Evolutionary conservation across 169 alveolate genomes (phyloP), one percentile per base, ranked within the genome.

Genomic region (Eimeria sp.): DNA sequence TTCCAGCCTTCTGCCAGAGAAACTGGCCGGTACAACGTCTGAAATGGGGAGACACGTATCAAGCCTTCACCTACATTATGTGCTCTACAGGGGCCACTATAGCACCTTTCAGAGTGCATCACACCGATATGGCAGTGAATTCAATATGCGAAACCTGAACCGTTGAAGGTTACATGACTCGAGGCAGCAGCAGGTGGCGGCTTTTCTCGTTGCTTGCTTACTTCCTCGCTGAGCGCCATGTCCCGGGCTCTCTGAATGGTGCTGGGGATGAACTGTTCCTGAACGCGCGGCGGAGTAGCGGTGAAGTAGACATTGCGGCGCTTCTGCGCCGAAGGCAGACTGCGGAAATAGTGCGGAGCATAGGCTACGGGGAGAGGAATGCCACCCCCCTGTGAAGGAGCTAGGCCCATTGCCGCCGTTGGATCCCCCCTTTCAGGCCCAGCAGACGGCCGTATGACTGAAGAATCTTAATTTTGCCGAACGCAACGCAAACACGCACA

Each of bases 351-450:
- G 27, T 86, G 93, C 40, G 93, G 93, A 18, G 93, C 93, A 40
- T 86, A 86, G 20, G 93, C 93, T 14, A 86, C 93, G n/a, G 93
- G 93, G 27, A 40, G 80, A 9, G 93, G 93, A 43, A 86, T 86
- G n/a, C 93, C 93, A 40, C 93, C 93, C 58, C 93, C 93, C 72
- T 86, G 93, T n/a, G 93, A 86, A 86, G 93, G 93, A 18, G 93
- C 82, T 11, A 86, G 57, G 22, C 93, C 93, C 5, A 86, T 49
- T 34, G 63, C 93, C 13, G 22, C 65, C 27, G 63, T 20, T 40
- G 82, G 58, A 43, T 86, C 80, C 25, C 47, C 93, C 27, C 76
- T 63, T 18, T 40, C 82, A 20, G 82, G 93, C 80, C 34, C 3
- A 16, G 65, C 80, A 43, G 58, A 51, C 5, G 76, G 82, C 65